phyloP scores from a whole-genome alignment of 1,139 yeast species.

The Taphrina populina region DNA sequence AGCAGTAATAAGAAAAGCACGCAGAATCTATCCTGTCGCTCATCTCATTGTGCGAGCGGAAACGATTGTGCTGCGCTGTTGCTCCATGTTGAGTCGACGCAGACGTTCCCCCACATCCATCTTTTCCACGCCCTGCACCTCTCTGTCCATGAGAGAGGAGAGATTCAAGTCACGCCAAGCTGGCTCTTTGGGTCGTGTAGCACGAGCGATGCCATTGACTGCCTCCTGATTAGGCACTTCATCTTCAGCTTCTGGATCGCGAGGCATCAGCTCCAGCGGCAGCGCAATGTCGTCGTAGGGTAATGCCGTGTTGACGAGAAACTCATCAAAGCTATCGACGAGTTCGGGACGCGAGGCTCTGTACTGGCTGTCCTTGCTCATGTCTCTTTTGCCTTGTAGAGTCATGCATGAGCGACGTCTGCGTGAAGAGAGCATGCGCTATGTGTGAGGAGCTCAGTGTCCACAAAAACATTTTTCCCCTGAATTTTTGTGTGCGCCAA shows the following conservation, averaged over 20 bases:
- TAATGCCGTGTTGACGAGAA: slow-evolving; percentile 37
- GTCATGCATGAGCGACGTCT: no score
- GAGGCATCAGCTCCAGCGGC: slow-evolving; percentile 44
- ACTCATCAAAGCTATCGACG: slow-evolving; percentile 27
- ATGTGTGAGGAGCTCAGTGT: no score
- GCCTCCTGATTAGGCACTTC: slow-evolving; percentile 44
- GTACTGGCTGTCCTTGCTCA: slow-evolving; percentile 19
- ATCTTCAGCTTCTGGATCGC: slow-evolving; percentile 46
- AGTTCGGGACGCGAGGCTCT: slow-evolving; percentile 19
- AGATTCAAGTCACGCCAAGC: slow-evolving; percentile 36
- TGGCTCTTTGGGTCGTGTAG: slow-evolving; percentile 35
- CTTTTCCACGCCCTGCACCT: not conserved
- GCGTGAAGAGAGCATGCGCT: no score
- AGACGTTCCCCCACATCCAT: slow-evolving; percentile 15
- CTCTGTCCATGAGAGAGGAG: slow-evolving; percentile 2
- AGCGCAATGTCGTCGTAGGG: slow-evolving; percentile 45
- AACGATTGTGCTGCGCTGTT: no score
- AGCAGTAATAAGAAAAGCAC: no score
- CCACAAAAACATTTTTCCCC: no score
- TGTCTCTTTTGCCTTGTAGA: no score
- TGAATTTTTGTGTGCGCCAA: no score
- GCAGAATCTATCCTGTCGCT: no score
- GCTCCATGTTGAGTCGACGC: slow-evolving; percentile 5
- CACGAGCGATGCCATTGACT: slow-evolving; percentile 38
- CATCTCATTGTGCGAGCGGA: no score